Evolutionary conservation across 371 early-diverging fungal species (phyloP).

Genomic region (Dinochytrium kinnereticum): DNA sequence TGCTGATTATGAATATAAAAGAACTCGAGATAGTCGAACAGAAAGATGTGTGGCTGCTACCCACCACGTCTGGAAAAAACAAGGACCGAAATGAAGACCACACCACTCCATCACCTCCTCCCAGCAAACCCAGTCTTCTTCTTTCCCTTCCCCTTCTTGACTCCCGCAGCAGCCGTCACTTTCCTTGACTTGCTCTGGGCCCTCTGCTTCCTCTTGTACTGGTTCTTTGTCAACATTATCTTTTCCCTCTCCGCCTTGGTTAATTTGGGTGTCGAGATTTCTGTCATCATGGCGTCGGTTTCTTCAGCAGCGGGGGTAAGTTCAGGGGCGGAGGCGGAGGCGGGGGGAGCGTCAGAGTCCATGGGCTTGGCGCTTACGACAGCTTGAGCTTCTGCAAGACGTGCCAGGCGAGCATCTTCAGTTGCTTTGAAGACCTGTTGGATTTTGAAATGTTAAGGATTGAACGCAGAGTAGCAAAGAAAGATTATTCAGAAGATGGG

Average conservation of each 20-base stretch:
- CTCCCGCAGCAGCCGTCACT: not conserved
- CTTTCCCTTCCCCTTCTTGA: not conserved
- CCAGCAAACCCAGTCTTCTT: not conserved
- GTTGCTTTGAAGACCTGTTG: constrained; percentile 31
- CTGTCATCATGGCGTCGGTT: constrained; percentile 5
- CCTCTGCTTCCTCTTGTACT: constrained; percentile 33
- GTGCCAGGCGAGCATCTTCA: constrained; percentile 31
- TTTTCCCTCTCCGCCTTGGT: constrained; percentile 22
- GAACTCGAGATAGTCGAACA: too few relatives aligned
- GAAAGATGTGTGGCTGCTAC: too few relatives aligned
- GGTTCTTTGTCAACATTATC: constrained; percentile 29
- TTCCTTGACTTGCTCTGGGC: not conserved
- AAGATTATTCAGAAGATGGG: too few relatives aligned
- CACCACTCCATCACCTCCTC: not conserved
- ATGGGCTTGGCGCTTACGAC: not conserved
- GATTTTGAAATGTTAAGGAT: not conserved
- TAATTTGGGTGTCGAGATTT: constrained; percentile 9
- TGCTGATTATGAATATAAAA: too few relatives aligned
- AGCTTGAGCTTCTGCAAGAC: constrained; percentile 21
- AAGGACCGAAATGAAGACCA: not conserved
- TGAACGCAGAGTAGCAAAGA: too few relatives aligned
- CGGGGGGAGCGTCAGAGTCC: not conserved
- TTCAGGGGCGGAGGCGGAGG: not conserved
- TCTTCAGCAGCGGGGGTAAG: not conserved
- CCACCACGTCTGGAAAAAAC: too few relatives aligned